phyloP scores from a whole-genome alignment of 805 yeast species.

The Zygotorulaspora sp. region DNA sequence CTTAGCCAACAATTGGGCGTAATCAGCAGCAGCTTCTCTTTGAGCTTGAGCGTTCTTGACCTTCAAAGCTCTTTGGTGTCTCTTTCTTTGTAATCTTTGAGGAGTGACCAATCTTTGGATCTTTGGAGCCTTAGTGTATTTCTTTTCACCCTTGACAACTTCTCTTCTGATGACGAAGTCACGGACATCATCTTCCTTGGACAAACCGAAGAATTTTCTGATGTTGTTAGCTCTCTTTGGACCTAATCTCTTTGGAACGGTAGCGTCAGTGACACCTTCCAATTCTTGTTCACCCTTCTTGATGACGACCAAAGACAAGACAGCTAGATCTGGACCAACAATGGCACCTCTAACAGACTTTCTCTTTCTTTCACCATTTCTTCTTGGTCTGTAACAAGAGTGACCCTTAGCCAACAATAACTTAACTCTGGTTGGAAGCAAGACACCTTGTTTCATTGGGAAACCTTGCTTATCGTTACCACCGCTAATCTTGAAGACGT shows the following conservation, averaged over 20 bases:
- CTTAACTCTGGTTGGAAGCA: slow-evolving; percentile 99
- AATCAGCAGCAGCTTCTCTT: slow-evolving; percentile 99
- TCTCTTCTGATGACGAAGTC: slow-evolving; percentile 97
- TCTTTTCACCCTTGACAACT: slow-evolving; percentile 95
- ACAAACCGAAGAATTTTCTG: slow-evolving; percentile 96
- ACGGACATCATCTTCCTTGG: slow-evolving; percentile 48
- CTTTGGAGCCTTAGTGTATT: slow-evolving; percentile 99
- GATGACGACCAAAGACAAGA: slow-evolving; percentile 84
- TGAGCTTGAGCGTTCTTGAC: slow-evolving; percentile 95
- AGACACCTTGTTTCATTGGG: slow-evolving; percentile 99
- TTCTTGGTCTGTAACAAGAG: slow-evolving; percentile 99
- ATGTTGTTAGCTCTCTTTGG: slow-evolving; percentile 99
- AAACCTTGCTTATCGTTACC: slow-evolving; percentile 99
- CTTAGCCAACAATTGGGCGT: slow-evolving; percentile 97
- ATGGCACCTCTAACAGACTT: slow-evolving; percentile 99
- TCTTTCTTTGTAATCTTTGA: slow-evolving; percentile 98
- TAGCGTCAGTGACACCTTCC: slow-evolving; percentile 90
- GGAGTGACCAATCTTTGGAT: slow-evolving; percentile 99
- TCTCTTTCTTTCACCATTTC: slow-evolving; percentile 99
- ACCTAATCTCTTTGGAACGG: slow-evolving; percentile 98
- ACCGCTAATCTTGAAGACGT: slow-evolving; percentile 97
- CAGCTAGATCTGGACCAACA: slow-evolving; percentile 95
- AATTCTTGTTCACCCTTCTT: slow-evolving; percentile 97
- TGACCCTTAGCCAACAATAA: slow-evolving; percentile 88
- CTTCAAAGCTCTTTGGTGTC: slow-evolving; percentile 91